Evolutionary conservation across 192 early-diverging fungal genomes (phyloP), one percentile per base, ranked within the genome.

Genomic region (Haplosporangium gracile): DNA sequence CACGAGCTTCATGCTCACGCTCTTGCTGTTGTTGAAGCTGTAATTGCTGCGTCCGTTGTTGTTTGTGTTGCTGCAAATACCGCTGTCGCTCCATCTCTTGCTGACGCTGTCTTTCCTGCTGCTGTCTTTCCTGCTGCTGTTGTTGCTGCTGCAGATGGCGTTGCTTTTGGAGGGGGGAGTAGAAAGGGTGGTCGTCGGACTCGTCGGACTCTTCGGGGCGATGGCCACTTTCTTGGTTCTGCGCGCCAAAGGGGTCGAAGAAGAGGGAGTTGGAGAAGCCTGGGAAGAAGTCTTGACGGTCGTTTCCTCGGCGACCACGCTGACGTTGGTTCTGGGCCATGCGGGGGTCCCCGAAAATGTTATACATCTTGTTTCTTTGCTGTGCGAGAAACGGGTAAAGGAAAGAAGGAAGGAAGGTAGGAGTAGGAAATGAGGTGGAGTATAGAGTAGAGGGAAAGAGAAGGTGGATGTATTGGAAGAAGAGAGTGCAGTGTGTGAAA

Each of bases 261-360:
- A 80, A 76, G 26, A 78, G 55, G 0, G 78, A 75, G 68, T 80
- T 71, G 40, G 78, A 76, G 34, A 80, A 85, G 36, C 68, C 63
- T 20, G 83, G 83, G n/a, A 85, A 85, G 47, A 77, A 85, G 32
- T 85, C 65, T 42, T 77, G 68, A 15, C 78, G 83, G 51, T 75
- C 60, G 42, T 76, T 57, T 13, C 60, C 60, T 4, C 60, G 26
- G n/a, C 26, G 11, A 3, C 60, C 74, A 11, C 45, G 55, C 13
- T 74, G 78, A 13, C 55, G 70, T 15, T 47, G 20, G 6, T 47
- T 42, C 7, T 42, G 69, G 24, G n/a, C 36, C 5, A 34, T 32
- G 3, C 75, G 75, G 9, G 81, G 81, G 29, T 83, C 81, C 24
- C 29, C 24, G 42, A 83, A 83, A 29, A 82, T 63, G 13, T 76